Percentiles rank a stretch among this genome's conserved stretches.
Evolutionary conservation across 1,284 basidiomycete genomes (phyloP).

Genomic region (Cutaneotrichosporon daszewskae): DNA sequence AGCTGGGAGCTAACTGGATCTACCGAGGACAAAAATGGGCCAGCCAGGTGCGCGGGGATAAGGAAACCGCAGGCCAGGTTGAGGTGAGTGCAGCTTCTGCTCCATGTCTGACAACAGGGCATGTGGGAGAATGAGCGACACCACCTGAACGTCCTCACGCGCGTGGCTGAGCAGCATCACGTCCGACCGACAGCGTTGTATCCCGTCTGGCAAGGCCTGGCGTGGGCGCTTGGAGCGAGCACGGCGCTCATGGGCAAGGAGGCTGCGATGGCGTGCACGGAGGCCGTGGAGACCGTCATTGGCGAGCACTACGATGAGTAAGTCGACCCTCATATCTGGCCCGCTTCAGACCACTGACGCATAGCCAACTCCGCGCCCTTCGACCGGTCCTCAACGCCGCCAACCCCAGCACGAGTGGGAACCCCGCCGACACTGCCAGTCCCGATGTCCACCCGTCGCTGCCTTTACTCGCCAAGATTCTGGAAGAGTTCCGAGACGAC

Average conservation of each 20-base stretch:
- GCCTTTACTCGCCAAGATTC: constrained; percentile 65
- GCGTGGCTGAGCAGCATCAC: constrained; percentile 72
- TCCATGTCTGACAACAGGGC: constrained; percentile 52
- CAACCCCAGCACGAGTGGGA: too few species aligned
- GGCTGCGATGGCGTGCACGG: constrained; percentile 96
- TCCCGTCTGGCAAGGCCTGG: constrained; percentile 76
- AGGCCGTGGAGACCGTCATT: constrained; percentile 95
- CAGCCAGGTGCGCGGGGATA: constrained; percentile 62
- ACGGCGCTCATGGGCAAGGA: constrained; percentile 87
- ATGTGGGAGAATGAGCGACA: constrained; percentile 98
- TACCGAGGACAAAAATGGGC: constrained; percentile 69
- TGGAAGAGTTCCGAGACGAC: constrained; percentile 86
- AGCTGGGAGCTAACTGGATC: constrained; percentile 88
- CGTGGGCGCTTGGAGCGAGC: constrained; percentile 73
- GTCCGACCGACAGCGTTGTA: constrained; percentile 77
- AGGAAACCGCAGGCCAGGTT: constrained; percentile 60
- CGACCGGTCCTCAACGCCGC: constrained; percentile 24
- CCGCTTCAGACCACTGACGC: neutral
- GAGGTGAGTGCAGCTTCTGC: constrained; percentile 56
- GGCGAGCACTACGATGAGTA: constrained; percentile 98
- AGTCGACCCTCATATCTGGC: constrained; percentile 39
- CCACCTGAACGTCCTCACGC: constrained; percentile 79
- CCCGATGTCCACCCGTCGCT: constrained; percentile 63
- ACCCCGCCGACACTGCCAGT: too few species aligned
- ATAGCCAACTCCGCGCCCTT: constrained; percentile 37